These are phyloP conservation scores for Yamadazyma diospyri DNA, from an alignment of 1,139 yeast genomes.

Conservation along the genomic window DNA sequence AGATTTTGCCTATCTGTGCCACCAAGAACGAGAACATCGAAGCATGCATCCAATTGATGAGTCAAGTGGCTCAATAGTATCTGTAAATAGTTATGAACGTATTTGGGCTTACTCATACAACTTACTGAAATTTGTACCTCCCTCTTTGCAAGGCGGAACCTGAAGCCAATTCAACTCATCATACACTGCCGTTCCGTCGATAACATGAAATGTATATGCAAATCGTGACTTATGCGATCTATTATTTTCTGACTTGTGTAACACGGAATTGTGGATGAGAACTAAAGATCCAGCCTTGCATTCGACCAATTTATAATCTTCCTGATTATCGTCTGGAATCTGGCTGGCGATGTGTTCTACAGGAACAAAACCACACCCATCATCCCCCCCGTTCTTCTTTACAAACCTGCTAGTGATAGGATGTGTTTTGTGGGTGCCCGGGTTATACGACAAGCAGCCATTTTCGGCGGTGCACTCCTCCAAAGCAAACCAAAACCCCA, in stretches of 20 bases:
- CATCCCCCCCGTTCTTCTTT: slow-evolving; percentile 41
- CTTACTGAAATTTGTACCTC: slow-evolving; percentile 59
- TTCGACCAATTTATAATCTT: slow-evolving; percentile 48
- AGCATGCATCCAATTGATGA: slow-evolving; percentile 67
- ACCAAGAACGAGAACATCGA: slow-evolving; percentile 68
- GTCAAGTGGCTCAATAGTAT: slow-evolving; percentile 46
- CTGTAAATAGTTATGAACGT: slow-evolving; percentile 1
- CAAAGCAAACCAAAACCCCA: slow-evolving; percentile 82
- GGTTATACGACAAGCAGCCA: slow-evolving; percentile 71
- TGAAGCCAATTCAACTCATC: slow-evolving; percentile 74
- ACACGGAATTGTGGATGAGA: slow-evolving; percentile 63
- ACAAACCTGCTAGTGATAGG: slow-evolving; percentile 67
- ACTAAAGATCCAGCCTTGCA: slow-evolving; percentile 74
- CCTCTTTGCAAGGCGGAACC: slow-evolving; percentile 57
- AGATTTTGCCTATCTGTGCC: slow-evolving; percentile 83
- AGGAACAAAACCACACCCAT: slow-evolving; percentile 51
- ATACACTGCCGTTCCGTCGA: slow-evolving; percentile 60
- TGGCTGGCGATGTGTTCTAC: slow-evolving; percentile 19
- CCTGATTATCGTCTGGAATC: slow-evolving; percentile 20
- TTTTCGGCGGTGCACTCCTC: slow-evolving; percentile 67
- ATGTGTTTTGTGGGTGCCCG: slow-evolving; percentile 64
- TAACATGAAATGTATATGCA: slow-evolving; percentile 78
- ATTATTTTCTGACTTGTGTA: slow-evolving; percentile 70
- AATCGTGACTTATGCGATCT: slow-evolving; percentile 54
- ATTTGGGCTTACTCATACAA: slow-evolving; percentile 22